Conservation (phyloP, 1,284 basidiomycete genomes). For the Cystobasidium pallidum region DNA sequence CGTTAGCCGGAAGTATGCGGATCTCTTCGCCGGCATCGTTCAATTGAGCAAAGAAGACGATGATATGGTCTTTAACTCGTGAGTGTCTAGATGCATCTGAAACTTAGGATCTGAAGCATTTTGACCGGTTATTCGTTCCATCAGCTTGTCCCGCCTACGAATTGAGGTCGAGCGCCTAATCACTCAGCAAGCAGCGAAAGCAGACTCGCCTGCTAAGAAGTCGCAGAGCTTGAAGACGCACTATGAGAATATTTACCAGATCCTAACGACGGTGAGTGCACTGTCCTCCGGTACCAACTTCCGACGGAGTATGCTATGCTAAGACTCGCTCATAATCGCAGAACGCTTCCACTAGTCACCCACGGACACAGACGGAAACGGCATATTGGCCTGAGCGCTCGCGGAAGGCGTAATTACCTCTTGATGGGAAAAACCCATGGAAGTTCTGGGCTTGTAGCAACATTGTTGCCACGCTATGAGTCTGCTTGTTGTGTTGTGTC, state of each 20-base stretch:
- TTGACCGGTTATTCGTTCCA: conserved; percentile 4
- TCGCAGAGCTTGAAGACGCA: conserved; percentile 71
- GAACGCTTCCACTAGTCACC: conserved; percentile 60
- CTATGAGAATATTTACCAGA: conserved; percentile 76
- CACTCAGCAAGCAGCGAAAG: conserved; percentile 69
- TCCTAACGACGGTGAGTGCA: conserved; percentile 68
- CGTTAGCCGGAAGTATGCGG: conserved; percentile 68
- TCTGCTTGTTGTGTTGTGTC: not conserved
- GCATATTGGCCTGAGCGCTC: conserved; percentile 63
- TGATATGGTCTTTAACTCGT: conserved; percentile 94
- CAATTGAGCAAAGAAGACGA: conserved; percentile 81
- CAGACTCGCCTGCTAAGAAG: conserved; percentile 66
- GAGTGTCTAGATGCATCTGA: conserved; percentile 51
- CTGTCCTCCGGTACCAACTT: not conserved
- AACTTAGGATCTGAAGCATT: not conserved
- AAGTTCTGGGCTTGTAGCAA: not conserved
- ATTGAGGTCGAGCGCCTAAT: conserved; percentile 83
- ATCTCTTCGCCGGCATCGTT: conserved; percentile 77
- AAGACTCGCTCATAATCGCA: conserved; percentile 5
- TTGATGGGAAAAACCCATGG: not conserved
- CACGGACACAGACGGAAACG: conserved; percentile 65
- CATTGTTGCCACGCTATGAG: not conserved
- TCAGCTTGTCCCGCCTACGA: conserved; percentile 79
- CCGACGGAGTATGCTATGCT: conserved; percentile 4
- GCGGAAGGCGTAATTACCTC: conserved; percentile 21